These are phyloP conservation scores for Thozetella sp. DNA, from an alignment of 495 filamentous ascomycete species.

Conservation along the genomic window DNA sequence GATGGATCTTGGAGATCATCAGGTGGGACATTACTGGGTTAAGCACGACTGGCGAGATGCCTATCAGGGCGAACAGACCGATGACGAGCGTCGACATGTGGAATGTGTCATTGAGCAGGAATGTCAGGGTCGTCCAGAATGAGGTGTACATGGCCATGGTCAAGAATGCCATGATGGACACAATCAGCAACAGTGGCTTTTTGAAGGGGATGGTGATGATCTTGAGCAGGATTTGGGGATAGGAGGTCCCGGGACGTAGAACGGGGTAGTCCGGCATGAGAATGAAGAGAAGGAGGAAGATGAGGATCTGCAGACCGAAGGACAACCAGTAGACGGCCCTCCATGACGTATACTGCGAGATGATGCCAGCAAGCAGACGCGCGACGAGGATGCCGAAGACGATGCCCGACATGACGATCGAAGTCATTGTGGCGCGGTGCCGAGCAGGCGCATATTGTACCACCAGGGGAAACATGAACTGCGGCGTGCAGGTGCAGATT, in stretches of 20 bases:
- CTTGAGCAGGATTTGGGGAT: conserved; percentile 64
- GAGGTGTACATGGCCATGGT: conserved; percentile 28
- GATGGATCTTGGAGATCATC: conserved; percentile 52
- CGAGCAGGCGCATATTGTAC: conserved; percentile 71
- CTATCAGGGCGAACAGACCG: conserved; percentile 72
- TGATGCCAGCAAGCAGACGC: conserved; percentile 70
- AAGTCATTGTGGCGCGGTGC: conserved; percentile 64
- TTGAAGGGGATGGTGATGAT: conserved; percentile 59
- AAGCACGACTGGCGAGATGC: conserved; percentile 41
- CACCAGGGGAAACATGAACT: conserved; percentile 78
- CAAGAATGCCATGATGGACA: conserved; percentile 28
- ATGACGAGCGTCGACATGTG: conserved; percentile 61
- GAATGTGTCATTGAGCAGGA: conserved; percentile 69
- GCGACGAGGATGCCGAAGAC: conserved; percentile 73
- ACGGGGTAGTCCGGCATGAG: conserved; percentile 79
- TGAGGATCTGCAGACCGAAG: conserved; percentile 69
- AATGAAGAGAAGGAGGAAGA: conserved; percentile 63
- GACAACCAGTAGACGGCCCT: conserved; percentile 76
- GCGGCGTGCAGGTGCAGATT: conserved; percentile 74
- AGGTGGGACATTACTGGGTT: conserved; percentile 7
- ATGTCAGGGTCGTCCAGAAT: conserved; percentile 77
- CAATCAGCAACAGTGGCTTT: conserved; percentile 68
- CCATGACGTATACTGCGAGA: conserved; percentile 71
- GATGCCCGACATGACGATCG: conserved; percentile 71
- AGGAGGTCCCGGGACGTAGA: conserved; percentile 66